Evolutionary conservation across 495 filamentous ascomycete genomes (phyloP).

Genomic region (Hypoxylon rickii): DNA sequence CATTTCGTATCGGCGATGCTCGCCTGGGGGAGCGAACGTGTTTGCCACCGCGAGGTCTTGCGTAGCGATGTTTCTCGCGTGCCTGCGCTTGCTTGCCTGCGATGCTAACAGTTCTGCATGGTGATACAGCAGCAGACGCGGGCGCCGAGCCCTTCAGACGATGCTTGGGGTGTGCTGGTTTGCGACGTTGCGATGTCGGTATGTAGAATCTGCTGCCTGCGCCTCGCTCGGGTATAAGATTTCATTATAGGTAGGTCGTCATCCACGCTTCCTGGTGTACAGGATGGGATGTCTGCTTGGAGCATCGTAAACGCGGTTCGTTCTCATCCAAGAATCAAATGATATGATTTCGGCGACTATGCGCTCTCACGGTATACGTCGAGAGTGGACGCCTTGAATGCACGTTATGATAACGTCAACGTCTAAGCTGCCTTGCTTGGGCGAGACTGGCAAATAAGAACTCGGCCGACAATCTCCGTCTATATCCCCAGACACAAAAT

Average conservation of each 20-base stretch:
- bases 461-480: slow-evolving; percentile 8
- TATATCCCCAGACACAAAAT: slow-evolving; percentile 9
- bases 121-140: slow-evolving; percentile 29
- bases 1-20: slow-evolving; percentile 32
- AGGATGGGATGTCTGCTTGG: no score
- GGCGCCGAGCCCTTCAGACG: slow-evolving; percentile 7
- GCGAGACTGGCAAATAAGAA: slow-evolving; percentile 21
- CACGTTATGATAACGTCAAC: no score
- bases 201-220: no score
- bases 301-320: no score
- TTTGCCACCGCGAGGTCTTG: slow-evolving; percentile 37
- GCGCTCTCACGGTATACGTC: no score
- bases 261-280: slow-evolving; percentile 3
- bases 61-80: slow-evolving; percentile 16
- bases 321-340: no score
- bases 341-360: no score
- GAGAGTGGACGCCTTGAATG: no score
- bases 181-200: background rate
- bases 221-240: no score
- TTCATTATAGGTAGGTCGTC: no score
- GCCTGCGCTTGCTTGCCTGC: slow-evolving; percentile 31
- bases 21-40: slow-evolving; percentile 27
- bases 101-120: slow-evolving; percentile 27
- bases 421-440: slow-evolving; percentile 5
- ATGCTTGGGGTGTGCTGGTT: slow-evolving; percentile 11